These are phyloP conservation scores for Cordyceps farinosa DNA, from an alignment of 2,329 filamentous ascomycete species.

Conservation along the genomic window DNA sequence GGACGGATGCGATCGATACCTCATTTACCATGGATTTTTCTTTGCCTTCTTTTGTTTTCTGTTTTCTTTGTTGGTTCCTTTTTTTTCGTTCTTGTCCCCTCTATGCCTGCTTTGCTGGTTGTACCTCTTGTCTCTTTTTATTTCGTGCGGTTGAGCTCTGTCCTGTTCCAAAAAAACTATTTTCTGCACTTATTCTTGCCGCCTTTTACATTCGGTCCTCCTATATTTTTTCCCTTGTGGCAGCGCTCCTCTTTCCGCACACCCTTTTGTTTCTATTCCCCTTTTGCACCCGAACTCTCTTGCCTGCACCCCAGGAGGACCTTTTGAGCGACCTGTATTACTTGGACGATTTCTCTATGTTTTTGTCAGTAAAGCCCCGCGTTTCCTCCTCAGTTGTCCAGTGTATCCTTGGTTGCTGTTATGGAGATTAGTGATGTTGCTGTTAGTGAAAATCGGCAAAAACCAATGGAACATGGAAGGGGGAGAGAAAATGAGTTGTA, in stretches of 20 bases:
- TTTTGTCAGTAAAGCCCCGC: conserved; percentile 4
- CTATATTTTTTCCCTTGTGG: background rate
- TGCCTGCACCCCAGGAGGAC: background rate
- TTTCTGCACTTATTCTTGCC: conserved; percentile 34
- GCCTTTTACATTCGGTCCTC: conserved; percentile 23
- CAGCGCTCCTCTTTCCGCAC: conserved; percentile 20
- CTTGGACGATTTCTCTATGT: conserved; percentile 14
- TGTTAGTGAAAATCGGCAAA: too few species aligned
- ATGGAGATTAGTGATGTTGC: background rate
- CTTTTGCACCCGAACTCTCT: conserved; percentile 23
- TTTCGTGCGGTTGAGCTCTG: conserved; percentile 22
- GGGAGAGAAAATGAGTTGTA: background rate
- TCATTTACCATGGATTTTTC: conserved; percentile 24
- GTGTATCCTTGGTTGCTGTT: background rate
- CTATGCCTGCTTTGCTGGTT: conserved; percentile 2
- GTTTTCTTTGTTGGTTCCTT: conserved; percentile 2
- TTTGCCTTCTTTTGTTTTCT: background rate
- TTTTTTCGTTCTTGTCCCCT: conserved; percentile 5
- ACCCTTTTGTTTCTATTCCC: conserved; percentile 29
- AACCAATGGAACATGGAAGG: background rate
- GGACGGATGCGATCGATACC: conserved; percentile 38
- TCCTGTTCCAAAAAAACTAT: conserved; percentile 27
- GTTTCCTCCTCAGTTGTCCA: conserved; percentile 4
- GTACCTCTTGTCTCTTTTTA: conserved; percentile 13
- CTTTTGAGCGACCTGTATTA: conserved; percentile 17